These are phyloP conservation scores for Ustilago shanxiensis DNA, from an alignment of 1,284 basidiomycete species.

Conservation along the genomic window DNA sequence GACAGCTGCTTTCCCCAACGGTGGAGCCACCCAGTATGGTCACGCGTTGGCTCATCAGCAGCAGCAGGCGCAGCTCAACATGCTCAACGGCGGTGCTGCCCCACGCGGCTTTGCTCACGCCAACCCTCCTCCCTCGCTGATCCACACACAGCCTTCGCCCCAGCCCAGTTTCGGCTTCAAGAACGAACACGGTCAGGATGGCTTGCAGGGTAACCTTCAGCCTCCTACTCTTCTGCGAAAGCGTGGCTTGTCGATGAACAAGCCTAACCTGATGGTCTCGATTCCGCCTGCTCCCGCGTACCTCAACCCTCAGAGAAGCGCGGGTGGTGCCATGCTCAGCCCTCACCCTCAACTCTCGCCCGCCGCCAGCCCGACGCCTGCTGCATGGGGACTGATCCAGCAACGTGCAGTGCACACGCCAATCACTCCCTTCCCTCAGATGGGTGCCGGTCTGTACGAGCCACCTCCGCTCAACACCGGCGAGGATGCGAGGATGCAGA, in stretches of 20 bases:
- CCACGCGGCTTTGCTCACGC: conserved; percentile 23
- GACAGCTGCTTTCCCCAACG: conserved; percentile 35
- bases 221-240: conserved; percentile 60
- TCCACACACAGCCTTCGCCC: conserved; percentile 58
- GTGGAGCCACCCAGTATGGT: conserved; percentile 9
- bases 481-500: conserved; percentile 55
- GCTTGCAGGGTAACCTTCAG: conserved; percentile 25
- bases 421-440: conserved; percentile 61
- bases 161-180: conserved; percentile 40
- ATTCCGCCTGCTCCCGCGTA: conserved; percentile 60
- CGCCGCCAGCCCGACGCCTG: conserved; percentile 44
- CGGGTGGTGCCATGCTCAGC: conserved; percentile 40
- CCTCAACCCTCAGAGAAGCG: conserved; percentile 45
- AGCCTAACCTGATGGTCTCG: conserved; percentile 61
- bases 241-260: conserved; percentile 59
- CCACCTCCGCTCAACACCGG: conserved; percentile 57
- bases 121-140: conserved; percentile 48
- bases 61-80: conserved; percentile 38
- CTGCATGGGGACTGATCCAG: conserved; percentile 63
- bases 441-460: conserved; percentile 33
- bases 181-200: conserved; percentile 5
- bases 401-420: conserved; percentile 61
- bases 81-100: conserved; percentile 19
- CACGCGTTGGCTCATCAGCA: conserved; percentile 26
- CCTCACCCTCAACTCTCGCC: conserved; percentile 47